Evolutionary conservation across 805 yeast genomes (phyloP), one percentile per base, ranked within the genome.

Genomic region (Torulaspora maleeae): DNA sequence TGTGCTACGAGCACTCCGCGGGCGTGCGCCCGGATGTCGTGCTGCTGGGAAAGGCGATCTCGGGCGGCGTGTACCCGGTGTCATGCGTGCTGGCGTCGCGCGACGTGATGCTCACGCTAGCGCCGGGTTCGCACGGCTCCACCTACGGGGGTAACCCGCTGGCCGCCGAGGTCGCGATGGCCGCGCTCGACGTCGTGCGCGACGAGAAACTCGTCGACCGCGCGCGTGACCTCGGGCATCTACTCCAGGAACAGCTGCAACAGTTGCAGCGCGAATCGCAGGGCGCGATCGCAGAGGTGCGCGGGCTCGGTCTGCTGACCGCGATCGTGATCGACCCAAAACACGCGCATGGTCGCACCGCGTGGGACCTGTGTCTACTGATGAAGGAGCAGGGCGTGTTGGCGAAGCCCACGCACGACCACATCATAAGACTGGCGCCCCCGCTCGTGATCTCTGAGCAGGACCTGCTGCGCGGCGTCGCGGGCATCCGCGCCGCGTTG

Each of bases 71-170:
- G 27, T 66, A 86, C 52, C 97, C 98, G 27, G 95, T 89, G 12
- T 83, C 95, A 37, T 93, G 95, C 24, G 96, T 89, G 13, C 74
- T 91, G 52, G 84, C 96, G 1, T 86, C 95, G n/a, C 79, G 73
- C 57, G 95, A 88, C 48, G 84, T 91, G 64, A 86, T 91, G 96
- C 76, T 82, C 53, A 80, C 87, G 52, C 77, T 91, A 56, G 87
- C 86, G 51, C 95, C 97, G 22, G 98, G 98, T 44, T 86, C 96
- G 27, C 98, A 91, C 69, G 98, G 98, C 42, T 90, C 97, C 24
- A 91, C 98, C 17, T 91, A 86, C 65, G 98, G 98, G 69, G 98
- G 98, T 67, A 91, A 89, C 72, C 96, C 98, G 54, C 77, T 91
- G 64, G 91, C 95, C 17, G 87, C 95, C 54, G 78, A 87, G 45